Conservation (phyloP, 2,329 filamentous ascomycete genomes). For the Aureobasidium melanogenum region DNA sequence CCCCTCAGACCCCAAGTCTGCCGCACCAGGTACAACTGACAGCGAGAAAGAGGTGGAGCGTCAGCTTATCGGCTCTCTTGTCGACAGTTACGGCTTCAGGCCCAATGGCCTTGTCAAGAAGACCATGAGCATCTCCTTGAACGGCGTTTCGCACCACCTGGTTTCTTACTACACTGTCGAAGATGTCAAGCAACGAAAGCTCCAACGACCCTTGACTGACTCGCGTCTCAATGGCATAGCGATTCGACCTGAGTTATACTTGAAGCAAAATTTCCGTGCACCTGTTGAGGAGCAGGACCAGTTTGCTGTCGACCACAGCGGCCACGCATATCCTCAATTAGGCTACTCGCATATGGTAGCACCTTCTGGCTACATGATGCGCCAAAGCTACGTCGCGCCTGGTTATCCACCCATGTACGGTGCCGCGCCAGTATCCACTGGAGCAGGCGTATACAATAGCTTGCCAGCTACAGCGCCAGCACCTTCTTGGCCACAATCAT, state of each 20-base stretch:
- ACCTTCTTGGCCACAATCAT: constrained; percentile 15
- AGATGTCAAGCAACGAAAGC: constrained; percentile 58
- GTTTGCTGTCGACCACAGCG: constrained; percentile 25
- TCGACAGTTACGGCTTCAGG: constrained; percentile 88
- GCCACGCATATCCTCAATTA: constrained; percentile 26
- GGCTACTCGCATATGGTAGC: constrained; percentile 23
- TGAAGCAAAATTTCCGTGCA: constrained; percentile 32
- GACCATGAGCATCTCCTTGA: constrained; percentile 72
- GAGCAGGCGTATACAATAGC: constrained; percentile 21
- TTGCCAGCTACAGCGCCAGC: constrained; percentile 20
- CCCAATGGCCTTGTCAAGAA: constrained; percentile 79
- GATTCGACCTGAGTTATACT: constrained; percentile 28
- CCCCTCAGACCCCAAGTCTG: constrained; percentile 23
- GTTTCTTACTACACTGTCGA: constrained; percentile 82
- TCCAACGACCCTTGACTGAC: constrained; percentile 52
- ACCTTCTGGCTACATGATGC: constrained; percentile 20
- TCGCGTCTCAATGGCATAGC: constrained; percentile 30
- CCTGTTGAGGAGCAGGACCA: constrained; percentile 30
- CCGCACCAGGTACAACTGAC: constrained; percentile 14
- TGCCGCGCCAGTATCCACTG: constrained; percentile 16
- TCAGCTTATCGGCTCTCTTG: constrained; percentile 66
- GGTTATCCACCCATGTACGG: constrained; percentile 24
- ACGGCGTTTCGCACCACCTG: constrained; percentile 70
- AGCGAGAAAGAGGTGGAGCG: constrained; percentile 43
- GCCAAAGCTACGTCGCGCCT: constrained; percentile 22